These are phyloP conservation scores for Podospora conica DNA, from an alignment of 495 filamentous ascomycete genomes.

Conservation along the genomic window DNA sequence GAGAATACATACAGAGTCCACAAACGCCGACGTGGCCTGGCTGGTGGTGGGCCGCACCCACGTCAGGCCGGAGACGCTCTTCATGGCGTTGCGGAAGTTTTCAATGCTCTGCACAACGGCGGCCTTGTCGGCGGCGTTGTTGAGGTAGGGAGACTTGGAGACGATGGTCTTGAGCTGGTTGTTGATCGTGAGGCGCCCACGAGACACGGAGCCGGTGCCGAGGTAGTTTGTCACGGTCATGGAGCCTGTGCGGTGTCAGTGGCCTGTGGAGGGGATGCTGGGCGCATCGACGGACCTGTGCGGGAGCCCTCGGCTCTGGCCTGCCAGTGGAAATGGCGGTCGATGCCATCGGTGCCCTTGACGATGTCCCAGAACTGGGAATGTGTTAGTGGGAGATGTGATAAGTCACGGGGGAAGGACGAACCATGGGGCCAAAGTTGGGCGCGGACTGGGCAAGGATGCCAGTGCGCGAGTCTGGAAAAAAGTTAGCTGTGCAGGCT, in stretches of 20 bases:
- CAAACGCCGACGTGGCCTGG: conserved; percentile 44
- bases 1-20: conserved; percentile 26
- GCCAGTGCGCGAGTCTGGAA: conserved; percentile 45
- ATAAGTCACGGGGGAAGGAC: conserved; percentile 7
- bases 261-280: too few species aligned
- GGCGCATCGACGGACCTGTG: conserved; percentile 11
- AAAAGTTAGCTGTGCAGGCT: neutral
- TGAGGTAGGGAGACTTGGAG: conserved; percentile 44
- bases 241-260: conserved; percentile 12
- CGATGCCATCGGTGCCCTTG: conserved; percentile 50
- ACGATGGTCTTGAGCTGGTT: conserved; percentile 45
- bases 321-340: conserved; percentile 56
- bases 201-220: conserved; percentile 49
- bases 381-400: neutral
- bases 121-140: conserved; percentile 37
- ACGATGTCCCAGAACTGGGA: conserved; percentile 45
- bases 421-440: conserved; percentile 49
- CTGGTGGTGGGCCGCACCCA: conserved; percentile 45
- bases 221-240: conserved; percentile 57
- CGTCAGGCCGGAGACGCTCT: conserved; percentile 44
- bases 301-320: conserved; percentile 47
- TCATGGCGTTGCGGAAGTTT: conserved; percentile 48
- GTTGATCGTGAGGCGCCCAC: conserved; percentile 53
- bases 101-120: conserved; percentile 48
- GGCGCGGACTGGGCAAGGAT: conserved; percentile 60